A percentile compares a stretch with the other conserved stretches of the same genome.
Conservation (phyloP, 768 basidiomycete species). For the Krasilnikovozyma curviuscula region DNA sequence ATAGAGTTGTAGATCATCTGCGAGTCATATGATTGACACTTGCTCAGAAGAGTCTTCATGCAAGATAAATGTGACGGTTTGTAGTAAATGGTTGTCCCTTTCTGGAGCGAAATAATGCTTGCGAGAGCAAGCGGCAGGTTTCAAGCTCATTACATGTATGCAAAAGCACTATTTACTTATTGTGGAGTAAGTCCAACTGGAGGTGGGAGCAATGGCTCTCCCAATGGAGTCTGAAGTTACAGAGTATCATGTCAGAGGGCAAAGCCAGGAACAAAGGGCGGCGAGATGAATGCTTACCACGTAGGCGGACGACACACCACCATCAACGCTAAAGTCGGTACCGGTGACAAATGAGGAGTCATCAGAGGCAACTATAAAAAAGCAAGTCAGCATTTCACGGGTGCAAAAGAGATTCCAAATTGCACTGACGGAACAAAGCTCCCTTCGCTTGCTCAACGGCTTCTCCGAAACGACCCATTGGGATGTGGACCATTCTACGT, state of each 20-base stretch:
- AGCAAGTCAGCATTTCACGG: no score
- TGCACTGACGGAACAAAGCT: constrained; percentile 67
- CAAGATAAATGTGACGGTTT: no score
- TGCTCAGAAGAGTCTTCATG: no score
- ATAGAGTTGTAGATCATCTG: no score
- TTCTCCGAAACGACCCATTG: constrained; percentile 95
- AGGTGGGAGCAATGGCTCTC: constrained; percentile 51
- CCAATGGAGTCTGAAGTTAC: constrained; percentile 40
- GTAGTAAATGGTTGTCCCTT: no score
- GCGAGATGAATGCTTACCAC: constrained; percentile 38
- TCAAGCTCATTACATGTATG: no score
- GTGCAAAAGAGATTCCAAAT: neutral
- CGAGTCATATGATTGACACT: no score
- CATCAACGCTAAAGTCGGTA: constrained; percentile 88
- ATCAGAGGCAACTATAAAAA: constrained; percentile 55
- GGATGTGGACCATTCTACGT: constrained; percentile 55
- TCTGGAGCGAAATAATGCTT: no score
- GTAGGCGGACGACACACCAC: constrained; percentile 78
- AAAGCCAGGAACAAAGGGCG: neutral
- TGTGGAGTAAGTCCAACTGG: constrained; percentile 27
- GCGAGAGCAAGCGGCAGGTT: no score
- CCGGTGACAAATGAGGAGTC: constrained; percentile 95
- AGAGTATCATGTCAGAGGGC: neutral
- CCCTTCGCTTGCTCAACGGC: constrained; percentile 85
- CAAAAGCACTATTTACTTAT: no score